A percentile compares a stretch with the other conserved stretches of the same genome.
phyloP scores from a whole-genome alignment of 352 stramenopile genomes.

The Globisporangium spinosum region DNA sequence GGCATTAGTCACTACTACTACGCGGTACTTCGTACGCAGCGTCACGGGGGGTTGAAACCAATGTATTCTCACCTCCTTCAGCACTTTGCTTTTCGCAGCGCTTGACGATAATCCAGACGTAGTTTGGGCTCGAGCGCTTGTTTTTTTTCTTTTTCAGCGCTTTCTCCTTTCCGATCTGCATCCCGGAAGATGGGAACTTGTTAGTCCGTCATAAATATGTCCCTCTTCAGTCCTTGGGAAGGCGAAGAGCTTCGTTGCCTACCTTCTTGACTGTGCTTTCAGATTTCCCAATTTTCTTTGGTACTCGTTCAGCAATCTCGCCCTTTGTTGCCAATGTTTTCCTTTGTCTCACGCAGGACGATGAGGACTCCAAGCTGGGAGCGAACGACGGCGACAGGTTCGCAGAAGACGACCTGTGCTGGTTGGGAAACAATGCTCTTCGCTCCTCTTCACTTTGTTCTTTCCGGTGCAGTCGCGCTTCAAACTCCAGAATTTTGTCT shows the following conservation, averaged over 20 bases:
- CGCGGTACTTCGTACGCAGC: not conserved
- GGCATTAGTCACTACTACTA: not conserved
- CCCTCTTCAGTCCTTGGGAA: no score
- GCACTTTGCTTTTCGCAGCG: conserved; percentile 15
- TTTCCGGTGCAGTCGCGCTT: conserved; percentile 14
- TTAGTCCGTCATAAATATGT: not conserved
- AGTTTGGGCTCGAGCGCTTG: not conserved
- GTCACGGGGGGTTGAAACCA: not conserved
- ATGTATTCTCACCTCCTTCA: conserved; percentile 15
- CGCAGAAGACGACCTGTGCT: not conserved
- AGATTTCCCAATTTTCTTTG: not conserved
- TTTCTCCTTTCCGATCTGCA: conserved; percentile 7
- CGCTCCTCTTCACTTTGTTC: conserved; percentile 19
- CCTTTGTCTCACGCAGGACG: not conserved
- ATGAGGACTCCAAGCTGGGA: conserved; percentile 7
- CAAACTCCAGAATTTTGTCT: conserved; percentile 12
- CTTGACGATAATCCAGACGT: conserved; percentile 1
- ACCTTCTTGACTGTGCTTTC: conserved; percentile 11
- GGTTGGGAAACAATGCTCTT: conserved; percentile 10
- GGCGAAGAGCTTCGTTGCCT: not conserved
- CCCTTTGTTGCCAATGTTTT: not conserved
- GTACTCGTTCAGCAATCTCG: not conserved
- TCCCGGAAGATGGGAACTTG: no score
- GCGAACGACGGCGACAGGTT: not conserved
- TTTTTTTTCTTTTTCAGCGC: conserved; percentile 4